Conservation (phyloP, 2,329 filamentous ascomycete species). For the Diaporthe ilicicola region DNA sequence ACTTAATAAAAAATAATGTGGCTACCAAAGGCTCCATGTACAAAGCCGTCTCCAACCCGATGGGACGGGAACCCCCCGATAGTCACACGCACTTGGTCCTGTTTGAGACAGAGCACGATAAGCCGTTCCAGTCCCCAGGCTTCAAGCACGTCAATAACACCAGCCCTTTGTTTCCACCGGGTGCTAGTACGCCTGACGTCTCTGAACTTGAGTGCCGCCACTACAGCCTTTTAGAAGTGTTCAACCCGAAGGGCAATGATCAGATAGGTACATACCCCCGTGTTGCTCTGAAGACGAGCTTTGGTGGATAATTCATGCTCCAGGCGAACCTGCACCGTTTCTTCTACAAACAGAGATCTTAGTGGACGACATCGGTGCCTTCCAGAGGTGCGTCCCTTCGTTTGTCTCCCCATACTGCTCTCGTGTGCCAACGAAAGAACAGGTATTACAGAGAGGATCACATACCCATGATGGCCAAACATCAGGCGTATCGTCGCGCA, state of each 20-base stretch:
- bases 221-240: neutral
- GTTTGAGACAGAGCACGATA: neutral
- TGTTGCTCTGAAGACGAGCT: neutral
- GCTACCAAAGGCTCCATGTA: neutral
- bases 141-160: neutral
- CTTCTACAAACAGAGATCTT: neutral
- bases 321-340: neutral
- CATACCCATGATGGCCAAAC: neutral
- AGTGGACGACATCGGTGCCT: neutral
- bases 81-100: neutral
- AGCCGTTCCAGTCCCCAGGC: neutral
- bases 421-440: neutral
- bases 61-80: neutral
- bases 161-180: neutral
- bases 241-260: neutral
- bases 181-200: neutral
- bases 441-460: neutral
- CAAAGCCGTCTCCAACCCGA: neutral
- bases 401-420: neutral
- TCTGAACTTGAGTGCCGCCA: neutral
- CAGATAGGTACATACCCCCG: neutral
- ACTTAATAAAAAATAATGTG: neutral
- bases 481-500: neutral
- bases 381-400: neutral
- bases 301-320: neutral